These are phyloP conservation scores for Diddensiella santjacobensis DNA, from an alignment of 805 yeast genomes.

Conservation along the genomic window DNA sequence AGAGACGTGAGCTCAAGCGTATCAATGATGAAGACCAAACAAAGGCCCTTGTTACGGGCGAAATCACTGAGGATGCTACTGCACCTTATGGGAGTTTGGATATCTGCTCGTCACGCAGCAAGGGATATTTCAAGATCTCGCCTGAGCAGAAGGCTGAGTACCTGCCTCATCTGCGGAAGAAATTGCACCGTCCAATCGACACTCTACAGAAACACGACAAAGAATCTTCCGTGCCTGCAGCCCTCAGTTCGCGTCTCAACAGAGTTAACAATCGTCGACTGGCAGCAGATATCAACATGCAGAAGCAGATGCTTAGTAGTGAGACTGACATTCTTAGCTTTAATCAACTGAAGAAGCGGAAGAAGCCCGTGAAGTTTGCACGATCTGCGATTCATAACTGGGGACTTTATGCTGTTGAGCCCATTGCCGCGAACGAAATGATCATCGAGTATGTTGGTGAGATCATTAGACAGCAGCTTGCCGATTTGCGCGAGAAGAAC, in stretches of 20 bases:
- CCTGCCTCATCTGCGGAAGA: conserved; percentile 70
- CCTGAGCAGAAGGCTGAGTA: conserved; percentile 72
- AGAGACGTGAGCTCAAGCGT: conserved; percentile 36
- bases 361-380: conserved; percentile 94
- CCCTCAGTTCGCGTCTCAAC: conserved; percentile 71
- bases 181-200: conserved; percentile 38
- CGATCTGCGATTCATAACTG: conserved; percentile 96
- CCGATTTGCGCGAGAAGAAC: conserved; percentile 84
- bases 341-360: conserved; percentile 83
- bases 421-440: conserved; percentile 95
- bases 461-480: conserved; percentile 85
- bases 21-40: conserved; percentile 7
- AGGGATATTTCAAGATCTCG: conserved; percentile 68
- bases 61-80: not conserved
- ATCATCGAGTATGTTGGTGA: conserved; percentile 98
- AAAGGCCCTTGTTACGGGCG: not conserved
- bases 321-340: conserved; percentile 78
- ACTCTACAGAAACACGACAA: conserved; percentile 23
- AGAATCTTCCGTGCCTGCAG: conserved; percentile 17
- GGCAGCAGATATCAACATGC: conserved; percentile 85
- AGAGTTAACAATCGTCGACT: conserved; percentile 83
- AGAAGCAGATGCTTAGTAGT: conserved; percentile 55
- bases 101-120: conserved; percentile 48
- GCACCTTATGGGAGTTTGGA: conserved; percentile 5
- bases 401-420: conserved; percentile 96